Evolutionary conservation across 1,284 basidiomycete genomes (phyloP).

Genomic region (Naganishia sp.): DNA sequence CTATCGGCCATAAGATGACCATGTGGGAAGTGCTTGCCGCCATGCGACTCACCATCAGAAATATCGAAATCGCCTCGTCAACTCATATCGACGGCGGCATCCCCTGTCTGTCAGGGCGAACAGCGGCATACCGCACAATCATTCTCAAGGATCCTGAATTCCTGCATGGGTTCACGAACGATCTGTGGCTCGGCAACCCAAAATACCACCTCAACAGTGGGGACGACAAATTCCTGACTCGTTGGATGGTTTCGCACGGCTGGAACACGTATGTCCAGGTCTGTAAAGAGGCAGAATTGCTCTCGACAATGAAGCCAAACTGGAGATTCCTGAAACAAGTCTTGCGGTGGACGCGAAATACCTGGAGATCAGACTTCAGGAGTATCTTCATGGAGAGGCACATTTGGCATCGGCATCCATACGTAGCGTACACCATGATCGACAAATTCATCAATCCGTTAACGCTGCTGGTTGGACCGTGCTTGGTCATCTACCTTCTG

Average conservation of each 20-base stretch:
- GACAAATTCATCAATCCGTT: slow-evolving; percentile 90
- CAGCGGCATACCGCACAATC: slow-evolving; percentile 86
- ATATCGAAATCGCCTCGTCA: slow-evolving; percentile 83
- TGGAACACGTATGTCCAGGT: slow-evolving; percentile 92
- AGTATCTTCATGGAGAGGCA: slow-evolving; percentile 83
- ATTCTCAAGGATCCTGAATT: slow-evolving; percentile 92
- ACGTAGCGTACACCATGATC: slow-evolving; percentile 88
- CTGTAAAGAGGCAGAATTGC: slow-evolving; percentile 82
- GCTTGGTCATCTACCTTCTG: slow-evolving; percentile 71
- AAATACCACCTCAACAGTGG: slow-evolving; percentile 91
- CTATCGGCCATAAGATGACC: slow-evolving; percentile 73
- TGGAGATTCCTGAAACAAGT: slow-evolving; percentile 93
- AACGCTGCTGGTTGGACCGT: slow-evolving; percentile 78
- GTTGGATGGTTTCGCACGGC: slow-evolving; percentile 92
- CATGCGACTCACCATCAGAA: slow-evolving; percentile 85
- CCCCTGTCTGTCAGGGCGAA: slow-evolving; percentile 85
- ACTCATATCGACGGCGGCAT: slow-evolving; percentile 90
- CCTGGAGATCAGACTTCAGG: slow-evolving; percentile 84
- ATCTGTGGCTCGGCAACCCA: slow-evolving; percentile 72
- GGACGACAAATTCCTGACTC: slow-evolving; percentile 91
- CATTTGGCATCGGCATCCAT: slow-evolving; percentile 84
- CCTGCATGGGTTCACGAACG: slow-evolving; percentile 86
- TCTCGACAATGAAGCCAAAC: slow-evolving; percentile 93
- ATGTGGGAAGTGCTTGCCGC: slow-evolving; percentile 92
- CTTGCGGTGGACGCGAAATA: slow-evolving; percentile 86